Evolutionary conservation across 2,329 filamentous ascomycete species (phyloP).

Genomic region (Venturiaceae sp.): DNA sequence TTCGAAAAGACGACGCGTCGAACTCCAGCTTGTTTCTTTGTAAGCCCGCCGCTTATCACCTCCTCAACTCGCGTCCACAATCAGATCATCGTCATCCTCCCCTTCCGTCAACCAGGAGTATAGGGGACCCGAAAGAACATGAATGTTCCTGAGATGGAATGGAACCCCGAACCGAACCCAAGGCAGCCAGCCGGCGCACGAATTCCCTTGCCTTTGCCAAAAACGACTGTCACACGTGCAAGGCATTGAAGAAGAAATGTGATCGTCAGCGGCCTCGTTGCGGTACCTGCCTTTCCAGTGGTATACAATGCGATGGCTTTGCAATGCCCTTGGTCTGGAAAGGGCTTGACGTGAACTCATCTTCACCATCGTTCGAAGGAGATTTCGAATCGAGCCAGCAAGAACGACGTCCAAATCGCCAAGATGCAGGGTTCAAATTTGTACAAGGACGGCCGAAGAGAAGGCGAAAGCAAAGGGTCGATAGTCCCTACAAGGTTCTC

Average conservation of each 20-base stretch:
- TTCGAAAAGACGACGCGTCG: too few species aligned
- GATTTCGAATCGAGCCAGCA: not conserved
- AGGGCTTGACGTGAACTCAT: not conserved
- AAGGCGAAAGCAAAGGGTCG: not conserved
- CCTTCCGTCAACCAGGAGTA: too few species aligned
- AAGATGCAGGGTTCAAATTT: not conserved
- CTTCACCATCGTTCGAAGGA: too few species aligned
- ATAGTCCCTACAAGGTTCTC: not conserved
- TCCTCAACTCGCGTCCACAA: too few species aligned
- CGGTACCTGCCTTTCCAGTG: slow-evolving; percentile 13
- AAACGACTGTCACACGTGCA: slow-evolving; percentile 18
- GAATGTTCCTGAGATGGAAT: not conserved
- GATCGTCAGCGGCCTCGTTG: slow-evolving; percentile 16
- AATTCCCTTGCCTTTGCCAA: slow-evolving; percentile 16
- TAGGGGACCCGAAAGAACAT: too few species aligned
- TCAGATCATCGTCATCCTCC: too few species aligned
- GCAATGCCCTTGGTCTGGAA: slow-evolving; percentile 8
- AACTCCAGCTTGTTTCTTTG: too few species aligned
- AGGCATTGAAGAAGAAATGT: slow-evolving; percentile 11
- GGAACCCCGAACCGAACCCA: not conserved
- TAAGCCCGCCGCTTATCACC: too few species aligned
- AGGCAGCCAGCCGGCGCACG: not conserved
- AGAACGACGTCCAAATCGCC: not conserved
- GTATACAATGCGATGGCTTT: slow-evolving; percentile 13
- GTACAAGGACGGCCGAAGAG: not conserved